Evolutionary conservation across 2,329 filamentous ascomycete genomes (phyloP), one percentile per base, ranked within the genome.

Genomic region (Diaporthe destruens): DNA sequence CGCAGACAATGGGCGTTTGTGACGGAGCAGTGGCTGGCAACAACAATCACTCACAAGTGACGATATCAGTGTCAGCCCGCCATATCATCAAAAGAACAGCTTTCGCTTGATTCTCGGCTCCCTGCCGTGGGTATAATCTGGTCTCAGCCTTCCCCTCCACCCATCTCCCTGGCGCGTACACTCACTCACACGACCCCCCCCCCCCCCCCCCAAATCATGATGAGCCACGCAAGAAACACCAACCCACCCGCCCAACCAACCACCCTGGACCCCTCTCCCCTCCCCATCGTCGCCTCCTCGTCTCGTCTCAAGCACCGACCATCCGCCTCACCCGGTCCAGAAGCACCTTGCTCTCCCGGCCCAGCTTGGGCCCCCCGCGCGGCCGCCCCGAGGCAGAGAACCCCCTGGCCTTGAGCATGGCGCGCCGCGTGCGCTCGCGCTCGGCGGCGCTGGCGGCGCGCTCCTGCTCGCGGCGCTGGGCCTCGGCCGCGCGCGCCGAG

Each of bases 291-390:
- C n/a, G n/a, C 12, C 14, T 8, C n/a, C 12, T 18, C 14, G 39
- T 2, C 5, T 18, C 9, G n/a, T 14, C 12, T 23, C 42, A 49
- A 4, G 47, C 16, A 11, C 55, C 55, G 74, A 96, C 88, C 81
- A 97, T 85, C 80, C 87, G 91, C 85, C 92, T 92, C 44, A 96
- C 92, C 82, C 92, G 94, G 78, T 94, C 92, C 71, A 98, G 84
- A 77, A 98, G 78, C 49, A 96, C 87, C 44, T 87, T 88, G 77
- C 94, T 95, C 85, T 97, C 94, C 74, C 94, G 87, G 1, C 95
- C 95, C 61, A 98, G 81, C 83, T 94, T 95, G 81, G 92, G 89
- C 83, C 93, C 91, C 14, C 94, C 94, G 79, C 93, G 89, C 76
- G 85, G 81, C 75, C 78, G 83, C 36, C 90, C 91, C 32, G 65